Conservation (phyloP, 1,139 yeast genomes). For the Blastobotrys proliferans region DNA sequence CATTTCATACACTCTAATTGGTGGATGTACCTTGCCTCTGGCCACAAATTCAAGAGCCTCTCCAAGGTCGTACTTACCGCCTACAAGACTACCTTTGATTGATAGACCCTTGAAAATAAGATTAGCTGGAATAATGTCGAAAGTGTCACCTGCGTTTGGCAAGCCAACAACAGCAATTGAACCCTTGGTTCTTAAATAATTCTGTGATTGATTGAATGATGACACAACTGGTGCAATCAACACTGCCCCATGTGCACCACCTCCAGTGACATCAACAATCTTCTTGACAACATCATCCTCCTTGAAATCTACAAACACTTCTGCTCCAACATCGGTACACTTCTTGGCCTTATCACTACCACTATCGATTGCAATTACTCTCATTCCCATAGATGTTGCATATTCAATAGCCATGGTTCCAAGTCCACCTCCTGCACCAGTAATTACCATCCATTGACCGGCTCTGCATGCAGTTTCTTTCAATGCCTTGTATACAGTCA, state of each 20-base stretch:
- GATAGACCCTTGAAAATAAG: slow-evolving; percentile 53
- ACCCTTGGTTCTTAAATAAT: slow-evolving; percentile 63
- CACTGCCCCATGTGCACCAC: slow-evolving; percentile 68
- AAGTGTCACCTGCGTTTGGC: slow-evolving; percentile 56
- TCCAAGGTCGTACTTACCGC: slow-evolving; percentile 66
- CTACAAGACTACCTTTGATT: slow-evolving; percentile 65
- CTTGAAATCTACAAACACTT: slow-evolving; percentile 57
- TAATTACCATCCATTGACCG: slow-evolving; percentile 69
- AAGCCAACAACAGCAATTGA: slow-evolving; percentile 69
- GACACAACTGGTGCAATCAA: slow-evolving; percentile 67
- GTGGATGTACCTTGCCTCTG: slow-evolving; percentile 59
- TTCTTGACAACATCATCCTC: slow-evolving; percentile 40
- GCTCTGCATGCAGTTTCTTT: slow-evolving; percentile 57
- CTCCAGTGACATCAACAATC: slow-evolving; percentile 52
- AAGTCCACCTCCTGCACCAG: slow-evolving; percentile 79
- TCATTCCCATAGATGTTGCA: slow-evolving; percentile 68
- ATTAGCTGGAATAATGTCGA: slow-evolving; percentile 51
- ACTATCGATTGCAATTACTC: slow-evolving; percentile 67
- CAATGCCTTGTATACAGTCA: slow-evolving; percentile 72
- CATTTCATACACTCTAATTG: slow-evolving; percentile 59
- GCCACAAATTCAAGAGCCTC: slow-evolving; percentile 66
- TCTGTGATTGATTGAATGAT: slow-evolving; percentile 59
- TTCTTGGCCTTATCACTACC: slow-evolving; percentile 58
- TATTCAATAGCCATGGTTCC: slow-evolving; percentile 72
- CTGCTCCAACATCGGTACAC: slow-evolving; percentile 57